Evolutionary conservation across 805 yeast species (phyloP), one percentile per base, ranked within the genome.

Genomic region (Alloascoidea hylecoeti): DNA sequence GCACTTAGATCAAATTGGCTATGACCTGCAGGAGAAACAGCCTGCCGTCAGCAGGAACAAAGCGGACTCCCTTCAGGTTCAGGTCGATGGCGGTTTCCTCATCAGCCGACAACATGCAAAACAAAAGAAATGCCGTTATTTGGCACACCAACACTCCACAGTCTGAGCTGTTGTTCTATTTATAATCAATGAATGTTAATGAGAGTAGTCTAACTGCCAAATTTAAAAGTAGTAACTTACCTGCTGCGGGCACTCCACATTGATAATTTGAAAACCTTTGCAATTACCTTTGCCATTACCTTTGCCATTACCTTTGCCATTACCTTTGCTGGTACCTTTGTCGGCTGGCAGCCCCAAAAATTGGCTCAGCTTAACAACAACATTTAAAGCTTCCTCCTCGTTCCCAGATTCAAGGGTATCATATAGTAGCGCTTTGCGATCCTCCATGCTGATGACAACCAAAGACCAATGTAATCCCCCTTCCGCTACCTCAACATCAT

Each of bases 381-480:
- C 53, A 3, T 43, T 47, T 14, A 50, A 50, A 1, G 69, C 51
- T 17, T 58, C 66, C 0, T 44, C 37, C 15, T 57, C 60, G 39
- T 71, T 71, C 18, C 63, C 64, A 4, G 56, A 53, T 5, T 51
- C 54, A 73, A 72, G 55, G 35, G 82, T 72, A 48, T 82, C 92
- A 49, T 74, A 78, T 6, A 78, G 58, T 16, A 60, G 62, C 2
- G 76, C 68, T 19, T 56, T 60, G 14, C 59, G 55, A 33, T 71
- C 78, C 12, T 65, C 53, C 5, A 68, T 43, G 23, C 68, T 64
- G 4, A 75, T 59, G 13, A 80, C 64, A 12, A 76, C 63, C 13
- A 82, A 55, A 1, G 82, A 74, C 92, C 94, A 81, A 55, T 82
- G 92, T 35, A 74, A 75, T 1, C 89, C 92, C 14, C 77, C 75